Base-by-base conservation (phyloP, 352 stramenopile species). In the Phytophthora sp. region DNA sequence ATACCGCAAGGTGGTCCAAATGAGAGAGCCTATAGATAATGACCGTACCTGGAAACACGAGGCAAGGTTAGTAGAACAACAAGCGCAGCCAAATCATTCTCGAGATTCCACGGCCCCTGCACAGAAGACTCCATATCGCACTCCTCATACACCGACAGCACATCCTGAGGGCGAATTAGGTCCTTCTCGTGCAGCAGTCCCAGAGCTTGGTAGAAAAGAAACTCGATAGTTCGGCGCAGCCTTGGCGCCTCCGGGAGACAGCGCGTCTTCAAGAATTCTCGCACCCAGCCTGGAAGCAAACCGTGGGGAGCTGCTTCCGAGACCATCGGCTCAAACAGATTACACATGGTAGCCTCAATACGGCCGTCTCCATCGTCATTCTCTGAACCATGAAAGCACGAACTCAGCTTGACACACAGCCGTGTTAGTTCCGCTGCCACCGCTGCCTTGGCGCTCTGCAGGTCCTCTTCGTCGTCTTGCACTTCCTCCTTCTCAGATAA, bases 391-490 rank as follows among this genome's bases (percentile, higher is more conserved):
- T 68, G 59, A 42, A 74, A 69, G 23, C 47, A 80, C 5, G 77
- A 85, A 9, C 75, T 80, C 50, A 92, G 33, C 8, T 79, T 78
- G 18, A 91, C 69, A 51, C 78, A 86, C 36, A 88, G 23, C 7
- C 70, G 66, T 18, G 86, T 63, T 21, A 91, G 46, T 38, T 93
- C 86, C 23, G 76, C 69, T n/a, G 69, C 76, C 12, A 91, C 55
- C 0, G 76, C 59, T 26, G 72, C 67, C 27, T 84, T 84, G 8
- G 79, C 75, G n/a, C 46, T 66, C 26, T 65, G 63, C 7, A 90
- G 51, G 24, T 84, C 80, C 15, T 88, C 76, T 75, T 90, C 80
- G 24, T 93, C 79, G 35, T 93, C 84, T 63, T 80, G 82, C 15
- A 93, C 52, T 52, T 90, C 77, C n/a, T 90, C 81, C 21, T 79